Percentiles rank a stretch among this genome's conserved stretches.
These are phyloP conservation scores for Boletellus dicymbophilus DNA, from an alignment of 1,284 basidiomycete species.

Conservation along the genomic window DNA sequence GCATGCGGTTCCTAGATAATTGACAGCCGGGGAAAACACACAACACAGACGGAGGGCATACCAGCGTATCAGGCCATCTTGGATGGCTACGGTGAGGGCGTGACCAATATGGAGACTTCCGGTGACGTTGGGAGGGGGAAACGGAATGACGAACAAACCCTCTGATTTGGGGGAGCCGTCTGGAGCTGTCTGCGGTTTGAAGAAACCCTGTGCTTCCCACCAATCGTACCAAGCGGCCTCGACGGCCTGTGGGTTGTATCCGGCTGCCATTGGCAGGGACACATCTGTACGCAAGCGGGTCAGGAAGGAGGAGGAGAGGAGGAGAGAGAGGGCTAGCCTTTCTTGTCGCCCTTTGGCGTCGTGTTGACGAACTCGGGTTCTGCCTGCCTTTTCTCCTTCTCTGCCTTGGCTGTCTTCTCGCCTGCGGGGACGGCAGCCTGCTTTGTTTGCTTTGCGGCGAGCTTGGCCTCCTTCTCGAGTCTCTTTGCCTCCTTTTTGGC, in stretches of 20 bases:
- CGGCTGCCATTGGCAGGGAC: constrained; percentile 82
- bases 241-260: constrained; percentile 95
- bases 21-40: not conserved
- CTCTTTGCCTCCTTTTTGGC: constrained; percentile 77
- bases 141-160: constrained; percentile 86
- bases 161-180: constrained; percentile 60
- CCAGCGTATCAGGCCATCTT: constrained; percentile 91
- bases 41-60: constrained; percentile 34
- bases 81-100: constrained; percentile 90
- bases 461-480: constrained; percentile 76
- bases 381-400: constrained; percentile 73
- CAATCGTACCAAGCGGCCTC: constrained; percentile 99
- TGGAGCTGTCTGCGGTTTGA: constrained; percentile 73
- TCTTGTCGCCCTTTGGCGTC: constrained; percentile 89
- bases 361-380: constrained; percentile 80
- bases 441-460: constrained; percentile 76
- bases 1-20: constrained; percentile 85
- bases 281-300: constrained; percentile 60
- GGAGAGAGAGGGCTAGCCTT: constrained; percentile 52
- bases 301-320: not conserved
- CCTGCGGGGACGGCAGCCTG: constrained; percentile 42
- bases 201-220: constrained; percentile 93
- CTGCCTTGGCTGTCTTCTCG: constrained; percentile 75
- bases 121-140: constrained; percentile 98
- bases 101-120: constrained; percentile 97